phyloP scores from a whole-genome alignment of 768 basidiomycete species.

The Leccinum imitatum region DNA sequence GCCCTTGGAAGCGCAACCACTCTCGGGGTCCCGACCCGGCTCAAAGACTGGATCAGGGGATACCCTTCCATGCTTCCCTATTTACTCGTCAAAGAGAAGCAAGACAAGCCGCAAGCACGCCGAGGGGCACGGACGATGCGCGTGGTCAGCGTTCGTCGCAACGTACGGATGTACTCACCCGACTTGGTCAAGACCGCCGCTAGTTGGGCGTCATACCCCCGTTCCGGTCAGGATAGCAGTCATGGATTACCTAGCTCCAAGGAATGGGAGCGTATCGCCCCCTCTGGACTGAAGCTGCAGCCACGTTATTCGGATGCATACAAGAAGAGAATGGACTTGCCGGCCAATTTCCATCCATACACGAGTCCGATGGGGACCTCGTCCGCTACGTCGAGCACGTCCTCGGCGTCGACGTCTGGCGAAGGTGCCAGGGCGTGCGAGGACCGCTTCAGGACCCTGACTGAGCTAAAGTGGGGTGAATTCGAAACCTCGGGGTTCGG shows the following conservation, averaged over 20 bases:
- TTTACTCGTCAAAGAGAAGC: constrained; percentile 48
- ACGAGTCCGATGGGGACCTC: constrained; percentile 31
- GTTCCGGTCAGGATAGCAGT: constrained; percentile 17
- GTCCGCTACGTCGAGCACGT: constrained; percentile 45
- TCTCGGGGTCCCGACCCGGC: constrained; percentile 76
- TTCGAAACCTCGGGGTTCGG: constrained; percentile 87
- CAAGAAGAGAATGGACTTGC: constrained; percentile 74
- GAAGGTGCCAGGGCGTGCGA: constrained; percentile 48
- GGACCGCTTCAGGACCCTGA: constrained; percentile 75
- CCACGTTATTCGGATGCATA: constrained; percentile 75
- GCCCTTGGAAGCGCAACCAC: constrained; percentile 52
- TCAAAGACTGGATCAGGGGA: constrained; percentile 88
- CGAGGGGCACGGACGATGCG: constrained; percentile 76
- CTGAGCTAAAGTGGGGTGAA: constrained; percentile 89
- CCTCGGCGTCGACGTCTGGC: constrained; percentile 35
- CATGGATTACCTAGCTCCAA: constrained; percentile 54
- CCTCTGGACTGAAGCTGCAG: constrained; percentile 54
- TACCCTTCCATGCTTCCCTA: constrained; percentile 80
- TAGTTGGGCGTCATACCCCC: constrained; percentile 44
- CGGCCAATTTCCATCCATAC: constrained; percentile 57
- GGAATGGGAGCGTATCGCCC: constrained; percentile 77
- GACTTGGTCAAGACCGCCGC: constrained; percentile 74
- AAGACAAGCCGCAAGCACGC: constrained; percentile 60
- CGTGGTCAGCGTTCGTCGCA: constrained; percentile 72
- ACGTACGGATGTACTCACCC: constrained; percentile 83